Percentiles rank a stretch among this genome's conserved stretches.
Conservation (phyloP, 2,329 filamentous ascomycete species). For the Xylariaceae sp. region DNA sequence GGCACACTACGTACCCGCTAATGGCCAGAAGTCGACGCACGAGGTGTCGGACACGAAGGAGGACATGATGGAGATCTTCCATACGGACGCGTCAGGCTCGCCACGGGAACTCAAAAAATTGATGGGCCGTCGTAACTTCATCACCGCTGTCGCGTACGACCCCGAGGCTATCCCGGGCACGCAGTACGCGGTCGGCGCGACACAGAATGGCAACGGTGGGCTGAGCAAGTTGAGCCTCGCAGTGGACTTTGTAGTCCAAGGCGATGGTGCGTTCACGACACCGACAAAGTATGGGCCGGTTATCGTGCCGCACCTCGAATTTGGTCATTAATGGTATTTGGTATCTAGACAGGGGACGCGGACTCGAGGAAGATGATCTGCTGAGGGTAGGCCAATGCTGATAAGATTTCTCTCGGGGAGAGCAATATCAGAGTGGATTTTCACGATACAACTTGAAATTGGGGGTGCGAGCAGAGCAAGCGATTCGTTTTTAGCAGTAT, state of each 20-base stretch:
- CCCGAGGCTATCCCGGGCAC: constrained; percentile 61
- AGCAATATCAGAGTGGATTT: too few relatives aligned
- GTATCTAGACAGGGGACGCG: too few relatives aligned
- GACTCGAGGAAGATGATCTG: too few relatives aligned
- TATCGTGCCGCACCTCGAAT: constrained; percentile 82
- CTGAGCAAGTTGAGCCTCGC: constrained; percentile 75
- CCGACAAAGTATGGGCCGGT: constrained; percentile 97
- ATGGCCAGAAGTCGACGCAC: constrained; percentile 71
- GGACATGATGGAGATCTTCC: constrained; percentile 99
- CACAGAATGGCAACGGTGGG: constrained; percentile 37
- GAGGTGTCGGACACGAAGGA: constrained; percentile 90
- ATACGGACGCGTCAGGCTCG: constrained; percentile 82
- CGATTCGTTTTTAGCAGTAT: constrained; percentile 1
- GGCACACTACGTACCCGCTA: constrained; percentile 82
- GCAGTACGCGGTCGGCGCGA: constrained; percentile 27
- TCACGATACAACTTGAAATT: not conserved
- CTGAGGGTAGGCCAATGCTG: too few relatives aligned
- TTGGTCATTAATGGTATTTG: constrained; percentile 62
- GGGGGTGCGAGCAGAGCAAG: not conserved
- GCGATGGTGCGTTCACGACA: constrained; percentile 72
- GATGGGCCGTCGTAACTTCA: constrained; percentile 91
- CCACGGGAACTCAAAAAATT: constrained; percentile 81
- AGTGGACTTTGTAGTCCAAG: constrained; percentile 95
- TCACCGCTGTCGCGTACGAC: constrained; percentile 90
- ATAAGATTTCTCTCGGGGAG: too few relatives aligned